Evolutionary conservation across 768 basidiomycete species (phyloP), one percentile per base, ranked within the genome.

Genomic region (Amanita pseudoporphyria): DNA sequence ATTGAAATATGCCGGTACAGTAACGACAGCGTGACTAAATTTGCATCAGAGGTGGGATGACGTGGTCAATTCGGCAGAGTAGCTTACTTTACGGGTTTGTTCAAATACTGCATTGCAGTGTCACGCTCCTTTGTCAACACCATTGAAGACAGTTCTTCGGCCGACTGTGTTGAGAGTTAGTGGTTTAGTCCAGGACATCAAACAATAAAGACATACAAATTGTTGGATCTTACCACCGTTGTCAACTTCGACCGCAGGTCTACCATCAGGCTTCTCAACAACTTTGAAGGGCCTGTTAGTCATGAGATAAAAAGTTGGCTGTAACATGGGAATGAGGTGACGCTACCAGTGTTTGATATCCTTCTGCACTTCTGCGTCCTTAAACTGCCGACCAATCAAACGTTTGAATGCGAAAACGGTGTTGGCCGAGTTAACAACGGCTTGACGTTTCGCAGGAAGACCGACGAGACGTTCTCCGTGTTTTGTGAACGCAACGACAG

Each of bases 1-100:
- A 66, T 99, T 99, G 81, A 98, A 99, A 72, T 97, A 97, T 0
- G 95, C 94, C 1, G 95, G 96, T 26, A 97, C 95, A 12, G 94
- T 97, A 60, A 98, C 73, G 59, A 98, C 94, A 22, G 87, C 87
- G 47, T 89, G 82, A 59, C 85, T 88, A 49, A 35, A 45, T 44
- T 41, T 43, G 9, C 12, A 52, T 33, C 47, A 46, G n/a, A 47
- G 52, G 59, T 6, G 30, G 3, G 22, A 26, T 26, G 6, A 18
- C 16, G 36, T 36, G 33, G 39, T 24, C 18, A 28, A 22, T 24
- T n/a, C 24, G 35, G 14, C 35, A 18, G 10, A 14, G 33, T 35
- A 57, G 82, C 93, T 72, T 74, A 94, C 87, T 87, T 94, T 71
- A 97, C 80, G 57, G 81, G 83, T 71, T 94, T 94, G 69, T 91